These are phyloP conservation scores for Fusarium annulatum DNA, from an alignment of 2,329 filamentous ascomycete species.

Conservation along the genomic window DNA sequence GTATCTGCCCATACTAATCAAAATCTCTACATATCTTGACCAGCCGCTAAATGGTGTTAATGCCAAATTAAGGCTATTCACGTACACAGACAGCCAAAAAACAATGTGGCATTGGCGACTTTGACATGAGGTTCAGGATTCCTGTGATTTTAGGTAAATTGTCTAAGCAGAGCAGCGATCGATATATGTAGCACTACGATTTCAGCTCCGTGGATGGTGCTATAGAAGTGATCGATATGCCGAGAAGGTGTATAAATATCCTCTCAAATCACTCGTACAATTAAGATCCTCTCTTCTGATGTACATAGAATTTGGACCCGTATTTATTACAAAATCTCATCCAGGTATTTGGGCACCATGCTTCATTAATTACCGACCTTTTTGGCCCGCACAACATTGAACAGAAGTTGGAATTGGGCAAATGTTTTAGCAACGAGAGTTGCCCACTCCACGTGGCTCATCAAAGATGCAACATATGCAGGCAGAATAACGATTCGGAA, in stretches of 20 bases:
- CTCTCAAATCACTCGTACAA: background rate
- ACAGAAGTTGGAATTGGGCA: background rate
- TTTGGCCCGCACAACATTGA: constrained; percentile 12
- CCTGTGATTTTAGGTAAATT: background rate
- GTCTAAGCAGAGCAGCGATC: background rate
- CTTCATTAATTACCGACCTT: constrained; percentile 8
- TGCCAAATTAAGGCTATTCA: background rate
- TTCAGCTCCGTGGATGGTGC: background rate
- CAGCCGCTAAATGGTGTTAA: background rate
- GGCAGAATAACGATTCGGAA: background rate
- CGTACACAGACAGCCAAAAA: background rate
- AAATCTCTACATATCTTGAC: background rate
- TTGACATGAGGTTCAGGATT: background rate
- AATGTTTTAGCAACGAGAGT: constrained; percentile 32
- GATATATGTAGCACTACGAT: background rate
- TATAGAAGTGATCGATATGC: background rate
- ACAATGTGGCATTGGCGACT: background rate
- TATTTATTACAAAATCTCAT: background rate
- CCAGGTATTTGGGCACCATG: background rate
- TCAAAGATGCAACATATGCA: background rate
- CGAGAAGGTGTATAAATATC: background rate
- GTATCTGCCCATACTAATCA: background rate
- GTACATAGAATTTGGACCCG: background rate
- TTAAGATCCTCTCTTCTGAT: background rate
- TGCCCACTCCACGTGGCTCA: constrained; percentile 18